Evolutionary conservation across 148 eudicot species (phyloP).

Genomic region (Euryodendron excelsum): DNA sequence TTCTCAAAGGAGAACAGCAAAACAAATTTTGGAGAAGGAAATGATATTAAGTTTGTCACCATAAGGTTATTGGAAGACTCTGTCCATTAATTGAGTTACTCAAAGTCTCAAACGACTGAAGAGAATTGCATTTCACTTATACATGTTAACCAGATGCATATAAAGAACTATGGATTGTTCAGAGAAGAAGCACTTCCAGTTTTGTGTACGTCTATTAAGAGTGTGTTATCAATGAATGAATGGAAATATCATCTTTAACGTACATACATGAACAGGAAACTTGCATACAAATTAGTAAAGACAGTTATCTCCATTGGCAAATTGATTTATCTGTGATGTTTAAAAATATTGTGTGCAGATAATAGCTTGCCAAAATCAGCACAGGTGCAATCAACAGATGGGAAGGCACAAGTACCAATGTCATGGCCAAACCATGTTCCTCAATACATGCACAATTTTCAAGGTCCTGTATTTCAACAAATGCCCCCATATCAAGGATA

Average conservation of each 20-base stretch:
- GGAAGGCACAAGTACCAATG: conserved; percentile 46
- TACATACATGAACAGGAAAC: neutral
- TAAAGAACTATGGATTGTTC: neutral
- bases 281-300: neutral
- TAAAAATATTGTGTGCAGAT: conserved; percentile 26
- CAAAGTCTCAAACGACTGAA: too few species aligned
- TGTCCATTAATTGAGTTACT: too few species aligned
- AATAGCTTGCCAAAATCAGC: conserved; percentile 29
- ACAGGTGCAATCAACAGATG: conserved; percentile 39
- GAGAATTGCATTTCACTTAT: too few species aligned
- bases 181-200: neutral
- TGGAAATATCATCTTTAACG: neutral
- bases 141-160: too few species aligned
- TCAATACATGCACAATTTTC: conserved; percentile 56
- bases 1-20: neutral
- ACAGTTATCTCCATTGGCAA: neutral
- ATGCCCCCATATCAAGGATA: conserved; percentile 70
- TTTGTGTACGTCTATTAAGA: neutral
- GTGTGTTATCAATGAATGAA: neutral
- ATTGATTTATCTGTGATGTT: neutral
- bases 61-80: too few species aligned
- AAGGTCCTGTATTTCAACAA: conserved; percentile 56
- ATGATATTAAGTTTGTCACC: too few species aligned
- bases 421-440: conserved; percentile 57
- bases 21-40: too few species aligned